A percentile compares a stretch with the other conserved stretches of the same genome.
These are phyloP conservation scores for Oligophagozyma castellii DNA, from an alignment of 1,139 yeast genomes.

Conservation along the genomic window DNA sequence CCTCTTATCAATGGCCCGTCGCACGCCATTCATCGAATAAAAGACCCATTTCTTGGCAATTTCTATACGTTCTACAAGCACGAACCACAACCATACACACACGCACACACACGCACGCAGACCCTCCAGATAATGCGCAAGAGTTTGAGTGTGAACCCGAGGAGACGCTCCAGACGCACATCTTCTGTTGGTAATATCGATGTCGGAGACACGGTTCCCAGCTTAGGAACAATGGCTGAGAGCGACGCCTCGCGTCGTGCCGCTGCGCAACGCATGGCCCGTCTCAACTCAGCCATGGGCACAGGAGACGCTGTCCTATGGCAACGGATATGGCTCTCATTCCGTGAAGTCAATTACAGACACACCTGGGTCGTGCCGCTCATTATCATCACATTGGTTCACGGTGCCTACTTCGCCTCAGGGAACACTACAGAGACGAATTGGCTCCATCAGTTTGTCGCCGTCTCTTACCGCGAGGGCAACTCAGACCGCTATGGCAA, in stretches of 20 bases:
- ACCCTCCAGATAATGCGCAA: too few relatives aligned
- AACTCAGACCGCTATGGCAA: constrained; percentile 48
- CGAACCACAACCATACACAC: too few relatives aligned
- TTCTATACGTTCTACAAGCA: too few relatives aligned
- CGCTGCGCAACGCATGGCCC: constrained; percentile 3
- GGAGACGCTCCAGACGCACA: constrained; percentile 18
- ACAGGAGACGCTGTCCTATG: constrained; percentile 12
- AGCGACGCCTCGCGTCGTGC: constrained; percentile 9
- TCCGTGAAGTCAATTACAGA: constrained; percentile 48
- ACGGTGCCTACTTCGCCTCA: constrained; percentile 32
- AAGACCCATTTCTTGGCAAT: too few relatives aligned
- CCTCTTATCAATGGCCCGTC: too few relatives aligned
- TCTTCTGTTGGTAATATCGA: constrained; percentile 24
- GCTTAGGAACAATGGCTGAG: constrained; percentile 17
- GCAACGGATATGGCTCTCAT: constrained; percentile 38
- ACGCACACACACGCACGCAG: too few relatives aligned
- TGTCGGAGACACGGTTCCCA: constrained; percentile 23
- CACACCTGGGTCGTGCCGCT: constrained; percentile 75
- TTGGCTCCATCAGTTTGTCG: constrained; percentile 50
- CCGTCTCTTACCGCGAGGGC: constrained; percentile 49
- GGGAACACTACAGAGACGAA: constrained; percentile 44
- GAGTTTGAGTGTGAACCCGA: constrained; percentile 1
- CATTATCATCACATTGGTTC: constrained; percentile 30
- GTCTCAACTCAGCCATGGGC: not conserved
- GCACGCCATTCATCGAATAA: too few relatives aligned